Evolutionary conservation across 495 filamentous ascomycete species (phyloP).

Genomic region (Lophiotrema nucula): DNA sequence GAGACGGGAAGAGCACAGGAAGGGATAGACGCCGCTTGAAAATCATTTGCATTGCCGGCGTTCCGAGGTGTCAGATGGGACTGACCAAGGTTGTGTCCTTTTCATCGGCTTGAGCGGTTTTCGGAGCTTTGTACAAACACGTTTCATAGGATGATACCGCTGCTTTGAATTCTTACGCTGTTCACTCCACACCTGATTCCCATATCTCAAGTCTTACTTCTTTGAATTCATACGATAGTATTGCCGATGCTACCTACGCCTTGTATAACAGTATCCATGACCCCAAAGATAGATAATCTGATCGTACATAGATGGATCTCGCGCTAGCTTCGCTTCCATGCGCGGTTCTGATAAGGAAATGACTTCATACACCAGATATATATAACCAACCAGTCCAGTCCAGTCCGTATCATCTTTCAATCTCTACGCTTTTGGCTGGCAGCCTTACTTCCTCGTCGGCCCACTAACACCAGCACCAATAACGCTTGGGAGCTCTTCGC

Average conservation of each 20-base stretch:
- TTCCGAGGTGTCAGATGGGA: conserved; percentile 15
- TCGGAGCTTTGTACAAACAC: too few relatives aligned
- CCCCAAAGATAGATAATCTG: too few relatives aligned
- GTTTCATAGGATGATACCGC: too few relatives aligned
- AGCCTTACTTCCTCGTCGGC: conserved; percentile 31
- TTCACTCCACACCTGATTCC: too few relatives aligned
- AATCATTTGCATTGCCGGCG: conserved; percentile 30
- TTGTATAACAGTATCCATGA: too few relatives aligned
- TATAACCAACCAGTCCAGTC: not conserved
- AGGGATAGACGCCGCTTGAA: not conserved
- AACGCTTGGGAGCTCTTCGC: conserved; percentile 44
- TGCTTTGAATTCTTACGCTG: too few relatives aligned
- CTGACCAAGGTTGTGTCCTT: not conserved
- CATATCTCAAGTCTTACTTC: too few relatives aligned
- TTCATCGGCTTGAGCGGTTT: not conserved
- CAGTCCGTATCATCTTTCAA: not conserved
- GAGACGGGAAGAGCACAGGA: conserved; percentile 55
- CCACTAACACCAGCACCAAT: conserved; percentile 39
- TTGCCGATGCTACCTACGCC: too few relatives aligned
- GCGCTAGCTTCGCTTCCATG: too few relatives aligned
- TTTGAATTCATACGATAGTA: too few relatives aligned
- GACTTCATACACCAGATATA: conserved; percentile 24
- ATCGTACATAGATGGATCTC: too few relatives aligned
- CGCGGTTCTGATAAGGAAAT: not conserved
- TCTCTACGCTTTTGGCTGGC: too few relatives aligned